Conservation (phyloP, 805 yeast genomes). For the Kluyveromyces siamensis region DNA sequence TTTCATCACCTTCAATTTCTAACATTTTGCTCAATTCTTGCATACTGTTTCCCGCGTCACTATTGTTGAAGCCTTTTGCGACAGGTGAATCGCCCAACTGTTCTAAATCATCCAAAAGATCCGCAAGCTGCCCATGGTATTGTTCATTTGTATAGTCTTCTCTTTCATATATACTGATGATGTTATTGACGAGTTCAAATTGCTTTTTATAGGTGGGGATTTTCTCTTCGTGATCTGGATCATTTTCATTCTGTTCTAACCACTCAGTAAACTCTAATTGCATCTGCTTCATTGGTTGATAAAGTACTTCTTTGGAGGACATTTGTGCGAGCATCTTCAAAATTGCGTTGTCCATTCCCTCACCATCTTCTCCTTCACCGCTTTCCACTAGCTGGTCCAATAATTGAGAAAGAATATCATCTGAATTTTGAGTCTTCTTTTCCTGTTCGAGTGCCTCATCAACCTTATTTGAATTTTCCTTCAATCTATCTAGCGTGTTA, state of each 20-base stretch:
- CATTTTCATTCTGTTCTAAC: conserved; percentile 45
- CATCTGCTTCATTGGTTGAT: conserved; percentile 81
- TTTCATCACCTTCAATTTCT: conserved; percentile 18
- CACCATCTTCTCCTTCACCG: conserved; percentile 25
- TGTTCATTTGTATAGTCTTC: conserved; percentile 37
- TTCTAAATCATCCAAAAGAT: conserved; percentile 22
- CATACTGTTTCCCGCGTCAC: conserved; percentile 5
- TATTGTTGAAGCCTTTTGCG: conserved; percentile 15
- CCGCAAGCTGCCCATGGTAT: conserved; percentile 17
- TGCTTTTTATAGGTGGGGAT: conserved; percentile 51
- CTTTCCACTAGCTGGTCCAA: conserved; percentile 49
- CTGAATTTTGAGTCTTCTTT: conserved; percentile 39
- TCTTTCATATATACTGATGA: conserved; percentile 59
- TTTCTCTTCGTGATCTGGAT: conserved; percentile 37
- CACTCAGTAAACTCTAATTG: conserved; percentile 64
- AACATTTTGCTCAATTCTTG: conserved; percentile 17
- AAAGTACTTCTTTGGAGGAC: conserved; percentile 75
- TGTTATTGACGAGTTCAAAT: conserved; percentile 47
- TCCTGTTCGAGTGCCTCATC: conserved; percentile 45
- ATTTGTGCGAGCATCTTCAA: conserved; percentile 74
- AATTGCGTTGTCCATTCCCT: conserved; percentile 49
- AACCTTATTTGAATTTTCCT: conserved; percentile 63
- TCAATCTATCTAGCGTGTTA: conserved; percentile 70
- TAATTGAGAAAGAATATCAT: conserved; percentile 52
- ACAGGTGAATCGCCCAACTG: conserved; percentile 27